phyloP scores from a whole-genome alignment of 768 basidiomycete species.

The Kwoniella heveanensis region DNA sequence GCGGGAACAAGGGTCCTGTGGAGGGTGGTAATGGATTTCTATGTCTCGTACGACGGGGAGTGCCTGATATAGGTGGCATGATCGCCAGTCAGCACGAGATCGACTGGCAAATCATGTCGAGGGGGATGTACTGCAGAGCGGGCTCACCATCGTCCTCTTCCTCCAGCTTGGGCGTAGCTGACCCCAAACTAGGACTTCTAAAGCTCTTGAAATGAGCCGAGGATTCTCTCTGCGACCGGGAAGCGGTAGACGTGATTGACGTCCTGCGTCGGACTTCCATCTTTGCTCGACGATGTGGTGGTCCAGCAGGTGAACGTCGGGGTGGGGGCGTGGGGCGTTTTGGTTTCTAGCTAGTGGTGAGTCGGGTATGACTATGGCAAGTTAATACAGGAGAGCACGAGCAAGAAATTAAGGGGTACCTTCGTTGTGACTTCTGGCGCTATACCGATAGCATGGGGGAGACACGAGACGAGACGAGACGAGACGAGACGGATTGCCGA shows the following conservation, averaged over 20 bases:
- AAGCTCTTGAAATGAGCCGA: slow-evolving; percentile 13
- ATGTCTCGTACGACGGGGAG: slow-evolving; percentile 43
- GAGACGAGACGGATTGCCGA: too few relatives aligned
- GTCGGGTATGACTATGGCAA: too few relatives aligned
- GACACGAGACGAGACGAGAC: too few relatives aligned
- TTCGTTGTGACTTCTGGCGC: too few relatives aligned
- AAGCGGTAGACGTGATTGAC: slow-evolving; percentile 20
- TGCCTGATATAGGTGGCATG: slow-evolving; percentile 15
- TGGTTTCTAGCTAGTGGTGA: background rate
- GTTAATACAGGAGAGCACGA: too few relatives aligned
- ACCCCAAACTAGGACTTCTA: slow-evolving; percentile 33
- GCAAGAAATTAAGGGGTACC: too few relatives aligned
- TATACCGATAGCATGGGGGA: too few relatives aligned
- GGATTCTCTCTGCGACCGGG: slow-evolving; percentile 13
- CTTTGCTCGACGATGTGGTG: background rate
- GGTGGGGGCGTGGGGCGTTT: background rate
- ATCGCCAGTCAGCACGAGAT: background rate
- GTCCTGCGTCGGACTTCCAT: slow-evolving; percentile 18
- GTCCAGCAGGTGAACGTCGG: background rate
- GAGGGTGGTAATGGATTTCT: slow-evolving; percentile 63
- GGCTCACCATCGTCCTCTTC: slow-evolving; percentile 50
- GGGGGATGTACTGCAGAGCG: too few relatives aligned
- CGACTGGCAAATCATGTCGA: too few relatives aligned
- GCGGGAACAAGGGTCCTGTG: slow-evolving; percentile 58
- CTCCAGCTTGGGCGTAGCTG: slow-evolving; percentile 32